Evolutionary conservation across 176 grass and related monocot genomes (phyloP), one percentile per base, ranked within the genome.

Genomic region (Oryza glumipatula): DNA sequence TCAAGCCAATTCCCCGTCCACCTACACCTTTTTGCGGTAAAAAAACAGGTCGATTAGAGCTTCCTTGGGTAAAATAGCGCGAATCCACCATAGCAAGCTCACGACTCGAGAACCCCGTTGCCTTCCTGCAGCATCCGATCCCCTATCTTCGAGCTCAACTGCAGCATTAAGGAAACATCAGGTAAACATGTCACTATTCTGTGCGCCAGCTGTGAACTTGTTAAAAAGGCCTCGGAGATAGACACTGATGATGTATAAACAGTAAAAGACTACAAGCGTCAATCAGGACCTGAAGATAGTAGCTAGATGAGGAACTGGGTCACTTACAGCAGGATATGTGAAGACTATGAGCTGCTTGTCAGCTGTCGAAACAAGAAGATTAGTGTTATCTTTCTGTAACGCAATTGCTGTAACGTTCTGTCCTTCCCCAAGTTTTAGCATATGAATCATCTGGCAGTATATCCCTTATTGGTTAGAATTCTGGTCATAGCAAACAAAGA

Each of bases 261-360:
- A 67, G 19, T 56, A 70, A 39, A 28, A 75, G 58, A 67, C 19
- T 47, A 70, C 39, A n/a, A 69, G 60, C 54, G 38, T 68, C 74
- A 88, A 49, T 80, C 21, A 82, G 67, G 47, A 30, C 19, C 47
- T 19, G 47, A 41, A 80, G 67, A 11, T 41, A 41, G 39, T 35
- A 83, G 33, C 48, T 44, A 46, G n/a, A 75, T 72, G 66, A 78
- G 71, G 71, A 48, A 48, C 8, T 35, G 61, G 69, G 64, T 61
- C 67, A 88, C 83, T 89, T 99, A 90, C 88, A 77, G 86, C 79
- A 84, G 91, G 91, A 82, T 89, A 86, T 12, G 91, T 96, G 83
- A 92, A 99, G 77, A 95, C 86, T 90, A 88, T 81, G 44, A 98
- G 81, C 86, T 91, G 89, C 70, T 94, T 98, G 85, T 96, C 91